These are phyloP conservation scores for Thecaphora thlaspeos DNA, from an alignment of 1,284 basidiomycete species.

Conservation along the genomic window DNA sequence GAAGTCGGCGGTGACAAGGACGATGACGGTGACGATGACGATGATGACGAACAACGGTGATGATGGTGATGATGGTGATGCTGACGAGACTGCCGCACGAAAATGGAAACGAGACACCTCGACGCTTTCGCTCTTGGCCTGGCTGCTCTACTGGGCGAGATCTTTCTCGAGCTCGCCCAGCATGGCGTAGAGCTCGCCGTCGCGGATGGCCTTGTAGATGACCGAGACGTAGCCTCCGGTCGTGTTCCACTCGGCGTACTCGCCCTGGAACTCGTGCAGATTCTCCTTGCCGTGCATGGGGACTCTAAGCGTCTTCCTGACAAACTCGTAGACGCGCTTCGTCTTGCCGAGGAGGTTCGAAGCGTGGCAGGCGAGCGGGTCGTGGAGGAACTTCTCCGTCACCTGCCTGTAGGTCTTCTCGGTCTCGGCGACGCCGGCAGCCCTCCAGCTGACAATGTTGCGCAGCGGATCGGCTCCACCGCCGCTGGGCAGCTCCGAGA, in stretches of 20 bases:
- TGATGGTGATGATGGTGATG: background rate
- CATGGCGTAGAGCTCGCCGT: slow-evolving; percentile 42
- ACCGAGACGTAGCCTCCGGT: slow-evolving; percentile 39
- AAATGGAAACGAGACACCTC: background rate
- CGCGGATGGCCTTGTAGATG: slow-evolving; percentile 35
- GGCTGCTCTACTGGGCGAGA: slow-evolving; percentile 4
- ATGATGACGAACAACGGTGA: no score
- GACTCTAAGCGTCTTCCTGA: slow-evolving; percentile 43
- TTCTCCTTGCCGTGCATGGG: slow-evolving; percentile 52
- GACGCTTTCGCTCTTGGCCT: background rate
- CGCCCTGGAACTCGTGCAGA: slow-evolving; percentile 42
- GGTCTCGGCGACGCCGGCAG: slow-evolving; percentile 33
- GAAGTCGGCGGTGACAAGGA: no score
- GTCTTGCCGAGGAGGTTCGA: slow-evolving; percentile 42
- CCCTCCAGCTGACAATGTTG: slow-evolving; percentile 48
- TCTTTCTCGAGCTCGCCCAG: slow-evolving; percentile 24
- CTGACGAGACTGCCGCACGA: background rate
- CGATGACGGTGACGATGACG: no score
- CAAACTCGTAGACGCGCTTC: slow-evolving; percentile 43
- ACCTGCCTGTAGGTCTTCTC: slow-evolving; percentile 35
- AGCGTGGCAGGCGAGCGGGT: slow-evolving; percentile 47
- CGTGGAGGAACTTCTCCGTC: slow-evolving; percentile 42
- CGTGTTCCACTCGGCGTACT: slow-evolving; percentile 30
- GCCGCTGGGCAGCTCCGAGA: slow-evolving; percentile 41
- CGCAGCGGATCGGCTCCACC: slow-evolving; percentile 47